These are phyloP conservation scores for Hirsutella minnesotensis DNA, from an alignment of 2,329 filamentous ascomycete species.

Conservation along the genomic window DNA sequence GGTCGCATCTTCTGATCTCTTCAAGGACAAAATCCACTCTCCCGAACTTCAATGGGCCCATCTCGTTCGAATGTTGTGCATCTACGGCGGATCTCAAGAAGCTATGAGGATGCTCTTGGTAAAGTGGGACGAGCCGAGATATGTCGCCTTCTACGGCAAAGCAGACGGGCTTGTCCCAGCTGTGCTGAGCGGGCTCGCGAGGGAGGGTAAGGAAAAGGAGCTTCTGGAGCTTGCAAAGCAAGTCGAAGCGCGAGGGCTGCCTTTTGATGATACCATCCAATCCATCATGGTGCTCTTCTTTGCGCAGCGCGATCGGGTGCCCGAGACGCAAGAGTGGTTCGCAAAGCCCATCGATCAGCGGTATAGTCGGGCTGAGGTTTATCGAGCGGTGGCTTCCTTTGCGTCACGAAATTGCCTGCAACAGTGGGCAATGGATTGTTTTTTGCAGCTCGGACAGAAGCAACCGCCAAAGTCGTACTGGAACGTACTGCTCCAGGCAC, in stretches of 20 bases:
- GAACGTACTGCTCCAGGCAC: conserved; percentile 65
- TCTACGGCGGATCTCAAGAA: conserved; percentile 42
- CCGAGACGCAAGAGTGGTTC: conserved; percentile 59
- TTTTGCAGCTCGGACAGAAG: conserved; percentile 37
- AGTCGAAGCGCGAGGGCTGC: conserved; percentile 33
- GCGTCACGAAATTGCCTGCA: conserved; percentile 46
- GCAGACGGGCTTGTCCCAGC: conserved; percentile 13
- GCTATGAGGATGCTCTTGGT: conserved; percentile 31
- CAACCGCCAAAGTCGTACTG: conserved; percentile 44
- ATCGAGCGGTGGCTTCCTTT: conserved; percentile 28
- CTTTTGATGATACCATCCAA: conserved; percentile 34
- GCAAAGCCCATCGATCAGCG: conserved; percentile 33
- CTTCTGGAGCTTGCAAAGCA: conserved; percentile 43
- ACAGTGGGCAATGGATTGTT: conserved; percentile 50
- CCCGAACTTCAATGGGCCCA: conserved; percentile 16
- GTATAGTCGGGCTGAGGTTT: conserved; percentile 11
- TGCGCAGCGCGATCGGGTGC: conserved; percentile 41
- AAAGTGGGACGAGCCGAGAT: conserved; percentile 15
- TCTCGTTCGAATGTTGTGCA: conserved; percentile 30
- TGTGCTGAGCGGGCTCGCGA: conserved; percentile 43
- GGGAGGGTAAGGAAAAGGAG: conserved; percentile 44
- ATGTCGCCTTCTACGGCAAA: conserved; percentile 9
- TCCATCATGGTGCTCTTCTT: conserved; percentile 51
- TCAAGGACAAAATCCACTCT: conserved; percentile 8
- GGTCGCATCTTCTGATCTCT: conserved; percentile 10